These are phyloP conservation scores for Noccaea bulbosa DNA, from an alignment of 345 rosid species.

Conservation along the genomic window DNA sequence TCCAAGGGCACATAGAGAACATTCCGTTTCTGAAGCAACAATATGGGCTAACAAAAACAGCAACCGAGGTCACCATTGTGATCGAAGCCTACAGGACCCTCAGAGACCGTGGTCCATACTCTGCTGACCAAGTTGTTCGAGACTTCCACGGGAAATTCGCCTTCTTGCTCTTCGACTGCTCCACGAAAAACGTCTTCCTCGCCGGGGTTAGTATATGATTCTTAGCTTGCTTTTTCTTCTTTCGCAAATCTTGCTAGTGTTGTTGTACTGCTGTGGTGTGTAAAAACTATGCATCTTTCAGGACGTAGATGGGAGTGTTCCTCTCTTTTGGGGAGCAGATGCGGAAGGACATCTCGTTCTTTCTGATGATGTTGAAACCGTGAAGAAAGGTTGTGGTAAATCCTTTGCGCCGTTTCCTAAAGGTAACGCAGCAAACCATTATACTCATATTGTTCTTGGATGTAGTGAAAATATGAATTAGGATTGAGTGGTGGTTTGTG, in stretches of 20 bases:
- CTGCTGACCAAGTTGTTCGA: conserved; percentile 92
- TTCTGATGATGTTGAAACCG: conserved; percentile 67
- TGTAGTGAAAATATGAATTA: background rate
- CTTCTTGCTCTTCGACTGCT: conserved; percentile 73
- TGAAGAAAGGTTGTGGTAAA: conserved; percentile 86
- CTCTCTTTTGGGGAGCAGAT: conserved; percentile 90
- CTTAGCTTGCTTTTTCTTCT: background rate
- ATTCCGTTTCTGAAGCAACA: conserved; percentile 86
- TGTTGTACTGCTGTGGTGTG: too few relatives aligned
- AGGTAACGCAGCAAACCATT: conserved; percentile 52
- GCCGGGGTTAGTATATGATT: conserved; percentile 63
- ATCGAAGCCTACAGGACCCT: conserved; percentile 93
- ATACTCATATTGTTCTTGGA: background rate
- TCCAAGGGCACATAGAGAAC: conserved; percentile 94
- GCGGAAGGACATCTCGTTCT: conserved; percentile 78
- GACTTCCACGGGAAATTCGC: conserved; percentile 80
- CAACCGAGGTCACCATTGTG: conserved; percentile 85
- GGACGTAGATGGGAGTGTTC: conserved; percentile 90
- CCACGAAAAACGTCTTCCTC: conserved; percentile 63
- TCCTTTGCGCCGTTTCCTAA: conserved; percentile 96
- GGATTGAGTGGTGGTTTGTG: background rate
- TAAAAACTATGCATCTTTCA: conserved; percentile 34
- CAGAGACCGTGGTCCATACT: conserved; percentile 95
- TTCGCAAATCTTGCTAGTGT: background rate
- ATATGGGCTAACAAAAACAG: conserved; percentile 84